Evolutionary conservation across 495 filamentous ascomycete species (phyloP).

Genomic region (Thermochaetoides thermophila): DNA sequence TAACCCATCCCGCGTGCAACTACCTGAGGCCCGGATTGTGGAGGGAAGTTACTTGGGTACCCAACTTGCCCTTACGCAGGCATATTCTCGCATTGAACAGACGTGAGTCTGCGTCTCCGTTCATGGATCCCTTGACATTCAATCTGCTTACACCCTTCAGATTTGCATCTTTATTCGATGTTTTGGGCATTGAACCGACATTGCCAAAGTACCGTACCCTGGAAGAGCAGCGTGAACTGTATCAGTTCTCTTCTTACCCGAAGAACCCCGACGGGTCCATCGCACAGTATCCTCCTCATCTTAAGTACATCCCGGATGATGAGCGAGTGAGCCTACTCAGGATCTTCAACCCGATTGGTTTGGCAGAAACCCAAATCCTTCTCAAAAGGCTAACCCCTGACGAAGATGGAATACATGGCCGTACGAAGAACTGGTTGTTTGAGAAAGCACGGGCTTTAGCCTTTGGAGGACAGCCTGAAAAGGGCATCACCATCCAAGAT

Average conservation of each 20-base stretch:
- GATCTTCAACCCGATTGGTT: constrained; percentile 21
- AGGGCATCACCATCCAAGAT: constrained; percentile 24
- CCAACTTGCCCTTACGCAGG: constrained; percentile 25
- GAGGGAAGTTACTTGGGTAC: constrained; percentile 24
- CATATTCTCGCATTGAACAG: constrained; percentile 24
- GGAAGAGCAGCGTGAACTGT: constrained; percentile 18
- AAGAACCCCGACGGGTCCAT: constrained; percentile 13
- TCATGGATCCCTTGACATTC: too few relatives aligned
- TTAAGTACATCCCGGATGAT: constrained; percentile 17
- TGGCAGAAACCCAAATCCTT: constrained; percentile 19
- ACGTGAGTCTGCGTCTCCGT: constrained; percentile 21
- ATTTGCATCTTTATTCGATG: constrained; percentile 23
- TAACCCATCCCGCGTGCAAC: constrained; percentile 6
- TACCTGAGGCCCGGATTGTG: constrained; percentile 15
- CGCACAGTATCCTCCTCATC: constrained; percentile 23
- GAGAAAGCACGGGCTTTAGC: constrained; percentile 12
- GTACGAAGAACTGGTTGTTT: constrained; percentile 17
- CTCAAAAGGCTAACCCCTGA: constrained; percentile 22
- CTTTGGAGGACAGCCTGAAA: constrained; percentile 18
- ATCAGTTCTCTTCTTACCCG: constrained; percentile 17
- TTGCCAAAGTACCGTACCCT: constrained; percentile 18
- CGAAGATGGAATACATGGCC: constrained; percentile 17
- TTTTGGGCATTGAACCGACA: constrained; percentile 20
- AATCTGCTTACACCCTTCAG: constrained; percentile 7
- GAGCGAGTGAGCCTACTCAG: constrained; percentile 10